These are phyloP conservation scores for Dothistroma pini DNA, from an alignment of 2,329 filamentous ascomycete species.

Conservation along the genomic window DNA sequence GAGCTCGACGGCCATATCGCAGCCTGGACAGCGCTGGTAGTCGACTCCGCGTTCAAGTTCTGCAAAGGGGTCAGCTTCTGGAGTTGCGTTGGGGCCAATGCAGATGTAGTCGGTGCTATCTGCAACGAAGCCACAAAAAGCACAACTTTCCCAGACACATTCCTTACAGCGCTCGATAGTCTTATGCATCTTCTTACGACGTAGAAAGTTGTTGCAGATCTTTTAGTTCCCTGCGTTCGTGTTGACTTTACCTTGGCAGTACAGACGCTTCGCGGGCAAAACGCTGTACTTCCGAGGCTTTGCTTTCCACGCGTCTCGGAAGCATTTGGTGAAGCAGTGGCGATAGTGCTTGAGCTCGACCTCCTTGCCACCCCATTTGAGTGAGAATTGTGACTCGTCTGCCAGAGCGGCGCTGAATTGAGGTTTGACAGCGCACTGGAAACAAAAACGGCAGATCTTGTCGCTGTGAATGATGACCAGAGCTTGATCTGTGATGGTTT, in stretches of 20 bases:
- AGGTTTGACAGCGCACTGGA: neutral
- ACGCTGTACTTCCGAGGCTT: neutral
- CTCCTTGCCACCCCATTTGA: neutral
- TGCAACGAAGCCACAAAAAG: neutral
- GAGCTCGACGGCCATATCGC: neutral
- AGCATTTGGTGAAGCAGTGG: neutral
- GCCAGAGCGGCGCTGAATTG: neutral
- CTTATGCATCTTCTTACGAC: neutral
- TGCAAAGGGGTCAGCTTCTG: neutral
- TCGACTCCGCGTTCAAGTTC: neutral
- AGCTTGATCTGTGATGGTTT: neutral
- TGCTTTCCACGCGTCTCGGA: neutral
- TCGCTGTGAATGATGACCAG: neutral
- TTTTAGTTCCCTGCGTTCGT: neutral
- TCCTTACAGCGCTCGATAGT: neutral
- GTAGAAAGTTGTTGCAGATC: neutral
- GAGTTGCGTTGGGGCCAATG: neutral
- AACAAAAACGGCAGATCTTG: neutral
- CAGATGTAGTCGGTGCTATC: neutral
- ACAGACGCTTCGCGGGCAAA: neutral
- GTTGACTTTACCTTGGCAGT: neutral
- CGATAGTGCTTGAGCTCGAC: neutral
- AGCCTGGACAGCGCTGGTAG: neutral
- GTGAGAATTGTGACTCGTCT: neutral
- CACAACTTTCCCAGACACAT: neutral